Conservation (phyloP, 2,329 filamentous ascomycete species). For the Aspergillus udagawae region DNA sequence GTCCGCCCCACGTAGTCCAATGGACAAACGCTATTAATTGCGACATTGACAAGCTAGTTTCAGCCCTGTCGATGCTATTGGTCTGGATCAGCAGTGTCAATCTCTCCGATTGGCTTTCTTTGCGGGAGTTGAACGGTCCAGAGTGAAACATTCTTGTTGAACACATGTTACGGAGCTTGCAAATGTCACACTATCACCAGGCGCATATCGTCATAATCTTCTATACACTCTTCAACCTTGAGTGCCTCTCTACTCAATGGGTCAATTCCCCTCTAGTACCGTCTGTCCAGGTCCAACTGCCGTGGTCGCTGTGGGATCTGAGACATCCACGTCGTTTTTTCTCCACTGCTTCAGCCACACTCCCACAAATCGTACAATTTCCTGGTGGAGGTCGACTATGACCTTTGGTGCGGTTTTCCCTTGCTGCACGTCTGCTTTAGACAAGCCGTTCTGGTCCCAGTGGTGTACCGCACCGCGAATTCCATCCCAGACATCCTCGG, state of each 20-base stretch:
- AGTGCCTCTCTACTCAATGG: not conserved
- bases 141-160: not conserved
- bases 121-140: not conserved
- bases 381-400: constrained; percentile 55
- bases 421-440: constrained; percentile 20
- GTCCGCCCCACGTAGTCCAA: not conserved
- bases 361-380: constrained; percentile 59
- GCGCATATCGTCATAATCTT: not conserved
- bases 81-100: not conserved
- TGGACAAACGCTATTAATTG: not conserved
- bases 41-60: not conserved
- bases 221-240: too few species aligned
- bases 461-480: constrained; percentile 68
- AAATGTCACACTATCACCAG: not conserved
- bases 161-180: not conserved
- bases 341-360: constrained; percentile 64
- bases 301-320: not conserved
- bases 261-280: not conserved
- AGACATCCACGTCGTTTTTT: not conserved
- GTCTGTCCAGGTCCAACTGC: not conserved
- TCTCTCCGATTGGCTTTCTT: not conserved
- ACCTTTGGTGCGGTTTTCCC: constrained; percentile 54
- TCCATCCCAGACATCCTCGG: constrained; percentile 18
- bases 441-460: constrained; percentile 44
- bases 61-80: not conserved